Base-by-base conservation (phyloP, 2,329 filamentous ascomycete species). In the Xylaria sp. region DNA sequence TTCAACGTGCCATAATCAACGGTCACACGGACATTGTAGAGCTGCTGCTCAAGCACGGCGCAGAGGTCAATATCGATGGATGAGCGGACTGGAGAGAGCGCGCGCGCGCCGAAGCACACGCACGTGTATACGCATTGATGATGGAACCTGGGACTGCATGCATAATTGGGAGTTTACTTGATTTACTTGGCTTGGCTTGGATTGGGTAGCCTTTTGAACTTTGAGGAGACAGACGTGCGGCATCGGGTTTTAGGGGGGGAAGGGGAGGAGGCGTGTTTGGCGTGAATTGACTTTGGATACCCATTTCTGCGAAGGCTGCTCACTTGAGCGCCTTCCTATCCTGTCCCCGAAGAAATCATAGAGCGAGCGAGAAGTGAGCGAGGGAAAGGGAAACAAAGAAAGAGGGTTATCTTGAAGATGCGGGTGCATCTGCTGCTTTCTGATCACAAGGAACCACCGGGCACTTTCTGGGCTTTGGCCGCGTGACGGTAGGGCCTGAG, bases 1-100 rank as follows among this genome's bases (percentile, higher is more conserved):
- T 73, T 4, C 72, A 73, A 45, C 71, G 72, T 6, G 72, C 72
- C 31, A 72, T 73, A 42, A 72, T 73, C 29, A 70, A 69, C n/a
- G 72, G 72, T 13, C 72, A 72, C 50, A 72, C 72, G 33, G 71
- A 73, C n/a, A 71, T 73, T 47, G 72, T 73, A 31, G 69, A 69
- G 36, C 67, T 73, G 15, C 64, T 73, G 7, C 68, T 73, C 33
- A 69, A 72, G 54, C 71, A 73, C 38, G 71, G 71, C 44, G 71
- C 71, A 3, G 71, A 69, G 31, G 59, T 71, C 17, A 70, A 70
- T 45, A 60, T 66, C 20, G 70, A 72, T 42, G 62, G 63, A 33
- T 72, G 56, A 71, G 45, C 31, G 54, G 6, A 31, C 29, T 38
- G 17, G 44, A 39, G n/a, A n/a, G n/a, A n/a, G n/a, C n/a, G n/a